Evolutionary conservation across 2,329 filamentous ascomycete genomes (phyloP).

Genomic region (Aspergillus udagawae): DNA sequence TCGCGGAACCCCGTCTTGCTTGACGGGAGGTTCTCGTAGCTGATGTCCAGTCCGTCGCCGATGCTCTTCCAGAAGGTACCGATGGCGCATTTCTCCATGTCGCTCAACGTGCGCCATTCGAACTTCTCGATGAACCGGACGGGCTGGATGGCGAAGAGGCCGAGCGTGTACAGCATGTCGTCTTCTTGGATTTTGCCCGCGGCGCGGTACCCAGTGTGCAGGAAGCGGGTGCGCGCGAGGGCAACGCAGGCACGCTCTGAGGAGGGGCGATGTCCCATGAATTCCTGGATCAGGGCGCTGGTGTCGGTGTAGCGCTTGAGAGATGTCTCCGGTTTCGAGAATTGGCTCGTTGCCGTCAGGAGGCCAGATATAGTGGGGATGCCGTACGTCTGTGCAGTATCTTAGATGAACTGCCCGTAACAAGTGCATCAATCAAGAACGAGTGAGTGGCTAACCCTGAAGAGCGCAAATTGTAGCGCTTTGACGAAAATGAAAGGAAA

Average conservation of each 20-base stretch:
- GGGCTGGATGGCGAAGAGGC: conserved; percentile 64
- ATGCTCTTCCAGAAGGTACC: conserved; percentile 68
- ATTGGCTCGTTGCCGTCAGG: conserved; percentile 48
- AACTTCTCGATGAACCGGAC: conserved; percentile 59
- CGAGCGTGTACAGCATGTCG: conserved; percentile 63
- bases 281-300: conserved; percentile 46
- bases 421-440: neutral
- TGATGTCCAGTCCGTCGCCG: conserved; percentile 66
- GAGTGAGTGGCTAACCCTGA: conserved; percentile 42
- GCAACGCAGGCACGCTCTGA: conserved; percentile 47
- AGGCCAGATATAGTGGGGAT: conserved; percentile 53
- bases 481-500: conserved; percentile 53
- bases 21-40: conserved; percentile 45
- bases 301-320: conserved; percentile 55
- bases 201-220: conserved; percentile 56
- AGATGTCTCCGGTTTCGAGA: conserved; percentile 44
- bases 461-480: conserved; percentile 56
- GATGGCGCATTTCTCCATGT: conserved; percentile 65
- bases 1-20: conserved; percentile 41
- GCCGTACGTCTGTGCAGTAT: conserved; percentile 48
- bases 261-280: conserved; percentile 42
- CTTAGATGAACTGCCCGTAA: neutral
- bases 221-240: conserved; percentile 61
- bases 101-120: conserved; percentile 66
- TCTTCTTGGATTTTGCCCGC: conserved; percentile 57